phyloP scores from a whole-genome alignment of 305 asterid genomes.

The Fraxinus greggii region DNA sequence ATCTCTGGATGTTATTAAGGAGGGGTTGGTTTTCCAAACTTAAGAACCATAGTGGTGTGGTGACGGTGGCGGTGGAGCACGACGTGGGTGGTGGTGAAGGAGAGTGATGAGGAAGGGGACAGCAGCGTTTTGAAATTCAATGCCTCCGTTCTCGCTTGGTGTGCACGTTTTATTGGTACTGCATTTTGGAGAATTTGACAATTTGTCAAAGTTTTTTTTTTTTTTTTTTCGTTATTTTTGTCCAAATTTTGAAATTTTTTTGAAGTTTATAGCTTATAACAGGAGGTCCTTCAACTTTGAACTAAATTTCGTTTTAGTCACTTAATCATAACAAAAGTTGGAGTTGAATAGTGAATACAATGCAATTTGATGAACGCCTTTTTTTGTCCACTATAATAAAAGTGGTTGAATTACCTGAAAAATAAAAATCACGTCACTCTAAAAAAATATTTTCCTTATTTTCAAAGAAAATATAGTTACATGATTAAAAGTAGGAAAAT shows the following conservation, averaged over 20 bases:
- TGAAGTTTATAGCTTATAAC: neutral
- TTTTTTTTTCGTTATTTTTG: too few relatives aligned
- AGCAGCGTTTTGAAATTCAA: neutral
- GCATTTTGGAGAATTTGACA: too few relatives aligned
- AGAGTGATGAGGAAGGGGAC: neutral
- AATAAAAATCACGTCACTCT: neutral
- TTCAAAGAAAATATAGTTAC: too few relatives aligned
- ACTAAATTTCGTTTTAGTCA: neutral
- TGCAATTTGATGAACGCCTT: neutral
- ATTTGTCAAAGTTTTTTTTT: too few relatives aligned
- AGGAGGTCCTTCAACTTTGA: neutral
- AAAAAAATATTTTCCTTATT: too few relatives aligned
- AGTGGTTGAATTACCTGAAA: neutral
- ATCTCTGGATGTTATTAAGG: neutral
- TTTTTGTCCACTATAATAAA: neutral
- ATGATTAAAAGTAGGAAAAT: neutral
- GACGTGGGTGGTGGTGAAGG: constrained; percentile 27
- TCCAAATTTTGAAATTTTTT: too few relatives aligned
- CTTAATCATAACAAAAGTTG: neutral
- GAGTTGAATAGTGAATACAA: neutral
- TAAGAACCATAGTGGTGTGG: neutral
- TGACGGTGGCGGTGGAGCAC: neutral
- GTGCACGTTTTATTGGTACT: neutral
- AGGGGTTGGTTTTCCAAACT: neutral
- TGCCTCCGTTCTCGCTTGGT: neutral